Evolutionary conservation across 169 alveolate species (phyloP), one percentile per base, ranked within the genome.

Genomic region (Eimeria acervulina): DNA sequence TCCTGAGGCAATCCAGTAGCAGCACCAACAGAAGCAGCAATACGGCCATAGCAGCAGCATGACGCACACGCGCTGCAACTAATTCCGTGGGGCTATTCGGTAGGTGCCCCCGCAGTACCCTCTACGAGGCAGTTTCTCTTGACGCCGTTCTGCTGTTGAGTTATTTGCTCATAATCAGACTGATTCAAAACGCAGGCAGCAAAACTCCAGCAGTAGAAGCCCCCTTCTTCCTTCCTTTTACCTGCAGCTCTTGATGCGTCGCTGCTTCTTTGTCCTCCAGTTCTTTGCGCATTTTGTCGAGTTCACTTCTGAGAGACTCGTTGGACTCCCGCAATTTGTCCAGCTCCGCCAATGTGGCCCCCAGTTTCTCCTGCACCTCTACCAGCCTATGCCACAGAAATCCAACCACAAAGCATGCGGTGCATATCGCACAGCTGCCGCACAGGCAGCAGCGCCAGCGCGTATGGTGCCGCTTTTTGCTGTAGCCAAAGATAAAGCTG

Each of bases 261-360:
- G 59, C 55, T 31, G 93, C 80, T 8, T 85, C 93, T 36, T 36
- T 85, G 38, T n/a, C 81, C 26, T 85, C 81, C 93, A 85, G 51
- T 85, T 85, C 93, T 23, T 19, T 52, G 23, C 80, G 76, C 23
- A 85, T 52, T 1, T 52, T 26, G 2, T 33, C 55, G 63, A 85
- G 52, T 44, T 85, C 81, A 23, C 26, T n/a, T 6, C 38, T 85
- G 8, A 85, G 78, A 12, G 44, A 68, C 7, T 85, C 93, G 59
- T 85, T 85, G 44, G 93, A 85, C 70, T 59, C 33, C 80, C 93
- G 66, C 38, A 85, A 47, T 1, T 26, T 26, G 19, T 85, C 93
- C 47, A 85, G 59, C 93, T 85, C 93, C 21, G 78, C 61, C 38
- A 85, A 70, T 7, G 81, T 61, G 42, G 93, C 3, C 36, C 47